Base-by-base conservation (phyloP, 106 monocot species). In the Chionographis japonica region DNA sequence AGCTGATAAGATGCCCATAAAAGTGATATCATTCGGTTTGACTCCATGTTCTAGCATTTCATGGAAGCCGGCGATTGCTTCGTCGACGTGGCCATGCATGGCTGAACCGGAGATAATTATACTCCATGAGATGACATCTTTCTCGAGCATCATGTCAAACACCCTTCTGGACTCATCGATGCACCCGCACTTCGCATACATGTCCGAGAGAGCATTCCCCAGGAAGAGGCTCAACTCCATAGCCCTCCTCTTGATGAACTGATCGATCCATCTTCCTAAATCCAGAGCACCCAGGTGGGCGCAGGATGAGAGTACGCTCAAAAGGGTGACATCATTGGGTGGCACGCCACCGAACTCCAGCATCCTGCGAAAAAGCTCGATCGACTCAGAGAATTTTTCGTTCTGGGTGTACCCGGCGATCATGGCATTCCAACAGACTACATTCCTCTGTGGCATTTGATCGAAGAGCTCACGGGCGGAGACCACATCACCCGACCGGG, bases 121-220 rank as follows among this genome's bases (percentile, higher is more conserved):
- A 36, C 55, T 80, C 80, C 80, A 80, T 0, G 80, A 75, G 35
- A 80, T 61, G 4, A 75, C 76, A 36, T 76, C 81, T 61, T 50
- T 76, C 67, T 76, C 68, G 2, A 2, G 12, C 81, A 77, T 72
- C 51, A 11, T 4, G 19, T 77, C 55, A 12, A 81, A 81, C 50
- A 81, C 72, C 6, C 18, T 50, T 37, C 52, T 52, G 0, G 74
- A 74, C 2, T 80, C 80, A 4, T 13, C 51, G 38, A 76, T 56
- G 62, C 72, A 68, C 19, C 76, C 72, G 11, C 81, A 81, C 51
- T 75, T 75, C 2, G 71, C 70, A 27, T 80, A 80, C 80, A 80
- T 75, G 39, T 75, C 72, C 41, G 68, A 67, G 7, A 76, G 76
- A 0, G 76, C 54, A 11, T 81, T 76, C 49, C 67, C 75, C 43